Evolutionary conservation across 1,284 basidiomycete species (phyloP).

Genomic region (Coniophora puteana): DNA sequence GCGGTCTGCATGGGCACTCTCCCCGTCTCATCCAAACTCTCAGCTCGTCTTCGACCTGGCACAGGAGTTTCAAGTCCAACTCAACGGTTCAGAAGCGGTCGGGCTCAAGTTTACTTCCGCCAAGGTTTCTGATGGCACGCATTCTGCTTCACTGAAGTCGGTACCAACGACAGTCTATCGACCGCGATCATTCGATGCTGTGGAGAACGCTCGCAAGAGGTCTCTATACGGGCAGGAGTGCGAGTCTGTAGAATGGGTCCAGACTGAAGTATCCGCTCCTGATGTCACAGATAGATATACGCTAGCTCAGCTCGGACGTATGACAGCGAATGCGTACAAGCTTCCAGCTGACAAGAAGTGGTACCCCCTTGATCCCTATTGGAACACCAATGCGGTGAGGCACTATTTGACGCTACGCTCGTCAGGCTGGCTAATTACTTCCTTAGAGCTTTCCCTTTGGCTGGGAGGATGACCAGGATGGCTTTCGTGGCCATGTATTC

Average conservation of each 20-base stretch:
- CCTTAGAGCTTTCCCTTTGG: conserved; percentile 83
- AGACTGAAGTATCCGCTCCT: conserved; percentile 51
- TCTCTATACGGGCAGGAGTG: conserved; percentile 47
- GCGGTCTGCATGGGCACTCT: too few species aligned
- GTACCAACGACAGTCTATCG: conserved; percentile 57
- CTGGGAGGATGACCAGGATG: conserved; percentile 79
- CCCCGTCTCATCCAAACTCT: too few species aligned
- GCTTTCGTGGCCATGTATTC: conserved; percentile 92
- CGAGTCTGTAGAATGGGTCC: conserved; percentile 56
- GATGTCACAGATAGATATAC: conserved; percentile 83
- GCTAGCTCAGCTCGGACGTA: conserved; percentile 81
- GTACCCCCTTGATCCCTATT: conserved; percentile 77
- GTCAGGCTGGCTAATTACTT: neutral
- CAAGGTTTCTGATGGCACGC: too few species aligned
- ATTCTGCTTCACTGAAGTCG: conserved; percentile 44
- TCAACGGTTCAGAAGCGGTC: too few species aligned
- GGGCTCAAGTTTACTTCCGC: too few species aligned
- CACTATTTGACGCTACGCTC: conserved; percentile 6
- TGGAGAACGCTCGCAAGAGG: conserved; percentile 48
- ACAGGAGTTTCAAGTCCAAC: too few species aligned
- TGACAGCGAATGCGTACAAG: conserved; percentile 90
- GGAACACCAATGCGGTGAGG: conserved; percentile 62
- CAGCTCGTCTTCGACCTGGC: too few species aligned
- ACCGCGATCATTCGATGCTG: conserved; percentile 48
- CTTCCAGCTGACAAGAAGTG: conserved; percentile 67